Base-by-base conservation (phyloP, 2,329 filamentous ascomycete genomes). In the Mollisia scopiformis region DNA sequence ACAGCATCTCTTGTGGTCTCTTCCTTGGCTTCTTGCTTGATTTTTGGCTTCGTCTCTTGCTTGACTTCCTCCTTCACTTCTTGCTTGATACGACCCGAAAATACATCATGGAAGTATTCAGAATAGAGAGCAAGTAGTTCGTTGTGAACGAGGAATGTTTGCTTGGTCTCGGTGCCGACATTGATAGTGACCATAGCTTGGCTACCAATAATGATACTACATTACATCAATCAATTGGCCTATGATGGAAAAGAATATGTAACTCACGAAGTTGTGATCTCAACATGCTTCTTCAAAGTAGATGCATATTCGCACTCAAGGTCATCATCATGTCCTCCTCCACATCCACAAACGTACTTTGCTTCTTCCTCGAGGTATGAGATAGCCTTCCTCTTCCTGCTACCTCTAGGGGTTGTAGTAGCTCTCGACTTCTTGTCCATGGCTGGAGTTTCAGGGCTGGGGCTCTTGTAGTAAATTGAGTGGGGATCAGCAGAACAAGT, bases 71-170 rank as follows among this genome's bases (percentile, higher is more conserved):
- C 4, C n/a, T 51, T 51, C 14, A 33, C 19, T 33, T 51, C 39
- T 21, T 30, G 25, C 16, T 30, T 50, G 19, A 46, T 31, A 13
- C 14, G 21, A 21, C 6, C 5, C n/a, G 43, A 27, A n/a, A 51
- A 55, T 7, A 49, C 3, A 31, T 61, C 37, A 13, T 27, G 19
- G 54, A 57, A 61, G 19, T 47, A 47, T 21, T 25, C n/a, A 19
- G 59, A 62, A 27, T 58, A 47, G 5, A 55, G 28, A 10, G 39
- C 28, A 19, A 62, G 33, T 6, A 62, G 31, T 11, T 62, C 55
- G n/a, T 50, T 39, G 27, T 54, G 49, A 16, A 55, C 51, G 11
- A 33, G 8, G 30, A 62, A 62, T 13, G 39, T 31, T 16, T 57
- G 55, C 27, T 33, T 28, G 21, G 49, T 51, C 10, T 19, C 58